Base-by-base conservation (phyloP, 1,284 basidiomycete species). In the Trametes hirsuta region DNA sequence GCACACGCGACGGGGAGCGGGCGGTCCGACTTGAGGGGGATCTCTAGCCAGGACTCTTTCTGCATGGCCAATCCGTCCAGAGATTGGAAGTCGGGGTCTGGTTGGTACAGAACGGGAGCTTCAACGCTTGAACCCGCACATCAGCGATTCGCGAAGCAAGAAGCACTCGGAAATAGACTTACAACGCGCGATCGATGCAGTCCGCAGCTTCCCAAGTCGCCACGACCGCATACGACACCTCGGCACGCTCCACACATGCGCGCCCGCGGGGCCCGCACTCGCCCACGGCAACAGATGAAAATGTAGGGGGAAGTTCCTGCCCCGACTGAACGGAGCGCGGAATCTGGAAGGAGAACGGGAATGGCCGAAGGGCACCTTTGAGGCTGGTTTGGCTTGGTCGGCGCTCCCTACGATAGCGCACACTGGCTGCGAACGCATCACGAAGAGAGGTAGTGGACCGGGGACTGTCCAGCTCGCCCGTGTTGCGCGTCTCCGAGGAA, bases 1-100 rank as follows among this genome's bases (percentile, higher is more conserved):
- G 84, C 86, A 72, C 86, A 87, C 44, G 79, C 81, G 68, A 87
- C 84, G 2, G 87, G 83, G 47, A 88, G 78, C 8, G 80, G 78
- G 39, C 87, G 80, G 66, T 89, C 86, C 3, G 83, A 76, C 59
- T 79, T 81, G 36, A 90, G 72, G 39, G 86, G 84, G 71, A 87
- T 83, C 71, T 90, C 88, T 21, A 89, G 65, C 88, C 88, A 90
- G 1, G 81, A 81, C 44, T 80, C 77, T 6, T 78, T 75, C 56
- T 78, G 75, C 46, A 75, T 68, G 10, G 72, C 62, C 4, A 76
- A 70, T 42, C 80, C 80, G 69, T 87, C 85, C 34, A 80, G 66
- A 3, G 85, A 87, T 58, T 83, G 82, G 63, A 86, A 86, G 63
- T 85, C 85, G 1, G 73, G 66, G 58, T 88, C 85, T 2, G 84